Percentiles rank a stretch among this genome's conserved stretches.
Conservation (phyloP, 768 basidiomycete genomes). For the Solioccasus polychromus region DNA sequence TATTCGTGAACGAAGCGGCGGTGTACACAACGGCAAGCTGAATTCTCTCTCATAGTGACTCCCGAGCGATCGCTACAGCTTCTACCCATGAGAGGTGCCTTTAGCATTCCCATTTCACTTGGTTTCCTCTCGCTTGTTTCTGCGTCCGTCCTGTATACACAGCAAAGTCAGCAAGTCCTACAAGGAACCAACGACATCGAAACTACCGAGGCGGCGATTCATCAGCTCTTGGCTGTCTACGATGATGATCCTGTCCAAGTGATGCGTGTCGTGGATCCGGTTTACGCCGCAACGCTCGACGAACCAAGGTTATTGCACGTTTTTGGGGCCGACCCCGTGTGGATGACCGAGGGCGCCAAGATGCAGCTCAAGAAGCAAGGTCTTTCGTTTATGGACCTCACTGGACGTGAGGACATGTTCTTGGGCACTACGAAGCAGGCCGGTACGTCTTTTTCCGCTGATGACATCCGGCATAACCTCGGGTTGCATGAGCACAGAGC, state of each 20-base stretch:
- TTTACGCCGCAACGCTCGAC: slow-evolving; percentile 13
- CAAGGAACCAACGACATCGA: neutral
- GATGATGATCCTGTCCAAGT: slow-evolving; percentile 13
- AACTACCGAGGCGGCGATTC: neutral
- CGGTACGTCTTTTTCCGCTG: too few species aligned
- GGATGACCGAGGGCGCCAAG: slow-evolving; percentile 21
- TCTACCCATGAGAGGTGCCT: too few species aligned
- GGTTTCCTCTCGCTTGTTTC: neutral
- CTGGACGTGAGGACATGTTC: neutral
- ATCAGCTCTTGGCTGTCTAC: slow-evolving; percentile 4
- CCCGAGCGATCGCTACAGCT: too few species aligned
- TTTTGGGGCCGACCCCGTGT: slow-evolving; percentile 11
- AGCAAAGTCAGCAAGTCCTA: neutral
- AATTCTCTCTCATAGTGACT: too few species aligned
- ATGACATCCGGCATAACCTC: too few species aligned
- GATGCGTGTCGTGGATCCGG: slow-evolving; percentile 14
- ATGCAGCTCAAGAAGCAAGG: slow-evolving; percentile 11
- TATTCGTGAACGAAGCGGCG: too few species aligned
- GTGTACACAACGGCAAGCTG: too few species aligned
- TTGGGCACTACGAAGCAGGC: too few species aligned
- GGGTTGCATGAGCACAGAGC: too few species aligned
- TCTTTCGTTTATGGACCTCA: slow-evolving; percentile 13
- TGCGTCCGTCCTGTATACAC: neutral
- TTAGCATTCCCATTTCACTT: too few species aligned
- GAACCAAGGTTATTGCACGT: slow-evolving; percentile 14